These are phyloP conservation scores for Aspergillus bridgeri DNA, from an alignment of 495 filamentous ascomycete genomes.

Conservation along the genomic window DNA sequence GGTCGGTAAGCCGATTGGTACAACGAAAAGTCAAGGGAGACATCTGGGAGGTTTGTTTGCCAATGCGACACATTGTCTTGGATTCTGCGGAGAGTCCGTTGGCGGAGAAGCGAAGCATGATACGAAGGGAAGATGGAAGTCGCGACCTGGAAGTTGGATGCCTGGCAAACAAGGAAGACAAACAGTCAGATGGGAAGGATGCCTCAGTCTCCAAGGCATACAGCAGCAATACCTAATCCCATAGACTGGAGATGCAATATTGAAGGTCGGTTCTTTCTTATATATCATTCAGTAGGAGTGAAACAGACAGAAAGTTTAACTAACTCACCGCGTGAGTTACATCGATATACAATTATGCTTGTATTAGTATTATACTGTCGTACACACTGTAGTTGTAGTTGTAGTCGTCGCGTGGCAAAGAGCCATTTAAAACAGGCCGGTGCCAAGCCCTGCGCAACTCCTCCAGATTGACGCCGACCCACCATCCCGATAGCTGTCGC, in stretches of 20 bases:
- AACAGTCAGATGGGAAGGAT: background rate
- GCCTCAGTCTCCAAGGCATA: background rate
- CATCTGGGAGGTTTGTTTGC: background rate
- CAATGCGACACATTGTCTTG: background rate
- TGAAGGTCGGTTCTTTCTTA: too few species aligned
- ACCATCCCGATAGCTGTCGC: conserved; percentile 4
- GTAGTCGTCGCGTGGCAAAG: background rate
- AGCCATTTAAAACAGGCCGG: background rate
- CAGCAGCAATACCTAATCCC: too few species aligned
- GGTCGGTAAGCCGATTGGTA: background rate
- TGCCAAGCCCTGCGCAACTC: background rate
- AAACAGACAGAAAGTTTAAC: too few species aligned
- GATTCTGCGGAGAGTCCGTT: background rate
- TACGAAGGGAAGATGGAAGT: background rate
- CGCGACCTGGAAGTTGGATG: background rate
- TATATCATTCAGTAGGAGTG: too few species aligned
- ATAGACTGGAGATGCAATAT: too few species aligned
- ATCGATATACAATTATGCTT: too few species aligned
- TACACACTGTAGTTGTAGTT: background rate
- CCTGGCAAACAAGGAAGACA: background rate
- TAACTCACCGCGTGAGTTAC: too few species aligned
- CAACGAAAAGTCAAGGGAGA: background rate
- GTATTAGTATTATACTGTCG: background rate
- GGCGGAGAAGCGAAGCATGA: background rate
- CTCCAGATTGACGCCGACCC: background rate